Evolutionary conservation across 1,284 basidiomycete species (phyloP), one percentile per base, ranked within the genome.

Genomic region (Sphaerobolus stellatus): DNA sequence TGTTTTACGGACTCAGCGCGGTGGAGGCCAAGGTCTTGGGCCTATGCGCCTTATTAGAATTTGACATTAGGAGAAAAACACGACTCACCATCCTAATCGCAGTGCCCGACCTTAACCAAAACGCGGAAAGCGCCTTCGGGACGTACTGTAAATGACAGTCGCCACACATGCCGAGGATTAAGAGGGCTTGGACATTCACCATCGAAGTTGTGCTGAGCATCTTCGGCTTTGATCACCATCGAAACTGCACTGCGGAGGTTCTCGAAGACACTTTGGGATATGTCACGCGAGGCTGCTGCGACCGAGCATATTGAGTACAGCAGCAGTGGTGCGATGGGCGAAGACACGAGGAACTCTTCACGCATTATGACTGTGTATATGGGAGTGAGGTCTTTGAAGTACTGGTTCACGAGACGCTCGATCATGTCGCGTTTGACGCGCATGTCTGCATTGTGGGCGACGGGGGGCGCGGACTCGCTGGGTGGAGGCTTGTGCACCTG

Each of bases 281-380:
- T 87, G 52, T 92, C 86, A 49, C 94, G 82, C 56, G 88, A 80
- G 38, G 92, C 86, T 11, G 94, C 92, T 4, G 94, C 90, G 22
- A 96, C 84, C 33, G 93, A 86, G 70, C 94, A 97, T 68, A 98
- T 94, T 34, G 92, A 86, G 70, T 98, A 97, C 24, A 98, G 81
- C 57, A 98, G 72, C 36, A 94, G 78, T 2, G 91, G 88, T 14
- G 90, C 79, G 1, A 91, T 90, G 9, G 84, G 85, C 27, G 81
- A 77, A 50, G 72, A 81, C 16, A 74, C 72, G 54, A 96, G 74
- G 65, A 98, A 97, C 67, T 98, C 95, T 45, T 82, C 79, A 66
- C 88, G 83, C 16, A 91, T 92, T 56, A 98, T 81, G 61, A 98
- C 80, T 20, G 95, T 95, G 57, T 96, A 82, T 46, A 92, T 76